Conservation (phyloP, 371 early-diverging fungal genomes). For the Syncephalastrum sp. region DNA sequence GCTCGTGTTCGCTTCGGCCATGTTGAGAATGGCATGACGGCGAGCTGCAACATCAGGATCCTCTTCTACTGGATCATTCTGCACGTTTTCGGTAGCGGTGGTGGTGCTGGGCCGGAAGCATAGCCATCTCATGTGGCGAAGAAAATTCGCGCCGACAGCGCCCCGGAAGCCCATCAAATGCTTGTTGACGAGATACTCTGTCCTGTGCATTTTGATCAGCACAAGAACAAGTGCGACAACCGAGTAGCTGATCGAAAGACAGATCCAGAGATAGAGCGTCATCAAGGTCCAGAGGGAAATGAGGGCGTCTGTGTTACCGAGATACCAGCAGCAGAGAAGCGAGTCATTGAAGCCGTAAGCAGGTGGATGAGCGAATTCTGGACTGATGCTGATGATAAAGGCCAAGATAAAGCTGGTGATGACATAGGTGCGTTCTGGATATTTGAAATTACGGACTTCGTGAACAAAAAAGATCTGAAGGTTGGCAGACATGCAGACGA, state of each 20-base stretch:
- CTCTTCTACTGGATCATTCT: background rate
- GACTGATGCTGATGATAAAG: constrained; percentile 7
- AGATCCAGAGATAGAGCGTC: constrained; percentile 15
- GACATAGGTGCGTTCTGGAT: constrained; percentile 12
- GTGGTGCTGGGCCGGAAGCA: background rate
- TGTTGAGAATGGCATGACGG: background rate
- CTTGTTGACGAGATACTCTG: constrained; percentile 12
- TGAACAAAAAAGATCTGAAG: constrained; percentile 14
- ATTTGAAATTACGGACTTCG: background rate
- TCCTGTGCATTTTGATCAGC: constrained; percentile 7
- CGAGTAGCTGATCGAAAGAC: constrained; percentile 7
- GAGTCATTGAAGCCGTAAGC: constrained; percentile 7
- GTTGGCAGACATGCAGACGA: constrained; percentile 19
- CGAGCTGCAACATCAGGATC: background rate
- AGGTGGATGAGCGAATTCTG: constrained; percentile 1
- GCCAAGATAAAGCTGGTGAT: background rate
- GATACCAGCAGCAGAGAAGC: constrained; percentile 14
- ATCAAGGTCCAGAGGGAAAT: constrained; percentile 10
- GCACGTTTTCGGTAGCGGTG: too few species aligned
- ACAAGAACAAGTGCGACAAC: constrained; percentile 13
- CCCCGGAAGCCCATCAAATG: background rate
- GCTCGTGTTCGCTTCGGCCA: background rate
- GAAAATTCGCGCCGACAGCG: background rate
- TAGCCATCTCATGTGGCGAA: background rate
- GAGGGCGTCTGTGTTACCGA: background rate